Evolutionary conservation across 495 filamentous ascomycete species (phyloP).

Genomic region (Glonium stellatum): DNA sequence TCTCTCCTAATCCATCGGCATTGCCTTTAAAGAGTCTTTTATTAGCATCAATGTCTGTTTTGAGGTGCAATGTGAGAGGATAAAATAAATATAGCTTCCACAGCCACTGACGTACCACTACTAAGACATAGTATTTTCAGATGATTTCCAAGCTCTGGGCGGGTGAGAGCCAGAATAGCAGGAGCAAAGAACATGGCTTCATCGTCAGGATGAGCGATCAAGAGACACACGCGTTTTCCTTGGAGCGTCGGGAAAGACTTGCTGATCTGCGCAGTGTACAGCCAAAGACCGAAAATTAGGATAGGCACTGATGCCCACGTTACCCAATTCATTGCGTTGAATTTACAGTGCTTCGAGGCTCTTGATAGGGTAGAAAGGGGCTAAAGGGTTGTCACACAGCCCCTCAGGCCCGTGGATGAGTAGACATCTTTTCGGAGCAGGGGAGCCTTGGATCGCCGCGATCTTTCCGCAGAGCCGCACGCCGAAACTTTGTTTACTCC

Average conservation of each 20-base stretch:
- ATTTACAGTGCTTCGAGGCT: neutral
- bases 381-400: neutral
- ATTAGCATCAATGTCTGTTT: too few species aligned
- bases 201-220: conserved; percentile 96
- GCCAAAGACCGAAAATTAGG: conserved; percentile 48
- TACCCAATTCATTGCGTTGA: conserved; percentile 28
- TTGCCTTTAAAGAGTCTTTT: conserved; percentile 47
- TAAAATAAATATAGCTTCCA: neutral
- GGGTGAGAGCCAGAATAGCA: conserved; percentile 70
- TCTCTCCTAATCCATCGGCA: conserved; percentile 78
- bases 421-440: neutral
- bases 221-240: conserved; percentile 75
- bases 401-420: neutral
- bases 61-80: too few species aligned
- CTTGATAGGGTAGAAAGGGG: neutral
- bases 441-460: neutral
- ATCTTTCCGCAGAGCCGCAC: conserved; percentile 2
- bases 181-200: conserved; percentile 99
- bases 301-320: conserved; percentile 48
- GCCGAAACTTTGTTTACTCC: neutral
- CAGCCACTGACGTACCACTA: conserved; percentile 49
- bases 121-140: conserved; percentile 90
- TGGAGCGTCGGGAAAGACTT: conserved; percentile 59
- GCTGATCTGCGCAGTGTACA: conserved; percentile 52
- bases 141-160: conserved; percentile 70